Base-by-base conservation (phyloP, 2,329 filamentous ascomycete species). In the Mycosphaerella sp. region DNA sequence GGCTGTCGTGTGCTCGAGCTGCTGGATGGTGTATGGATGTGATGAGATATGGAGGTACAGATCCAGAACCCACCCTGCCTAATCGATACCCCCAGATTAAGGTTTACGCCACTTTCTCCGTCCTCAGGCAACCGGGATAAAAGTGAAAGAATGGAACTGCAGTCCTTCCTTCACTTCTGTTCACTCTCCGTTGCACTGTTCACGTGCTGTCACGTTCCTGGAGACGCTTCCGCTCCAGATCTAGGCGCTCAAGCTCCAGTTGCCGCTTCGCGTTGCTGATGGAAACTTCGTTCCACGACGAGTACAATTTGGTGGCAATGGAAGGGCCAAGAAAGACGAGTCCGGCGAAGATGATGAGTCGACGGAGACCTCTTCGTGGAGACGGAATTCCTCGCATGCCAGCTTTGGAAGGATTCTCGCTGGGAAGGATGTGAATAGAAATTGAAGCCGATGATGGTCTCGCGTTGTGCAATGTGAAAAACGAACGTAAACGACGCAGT, bases 261-360 rank as follows among this genome's bases (percentile, higher is more conserved):
- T 46, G 36, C 17, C 51, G 51, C 17, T 45, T 49, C n/a, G 46
- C 51, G 41, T 41, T 44, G 45, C 51, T 53, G 28, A 53, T 40
- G 2, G 47, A 44, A 28, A 53, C 18, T 4, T 53, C 45, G 17
- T 32, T 50, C 41, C 47, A 53, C 28, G 46, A 43, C 4, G 41
- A 37, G 42, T 53, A 53, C 21, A 50, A 35, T 16, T 50, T 53
- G 9, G 46, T 30, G 8, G 27, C 36, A 16, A 53, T 41, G 8
- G 46, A 42, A 18, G 51, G 51, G 6, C 45, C 51, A 14, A 53
- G 47, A 36, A 53, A 53, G 46, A 53, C 16, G 44, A 50, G 30
- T 10, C 42, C 18, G 13, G 34, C 42, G 21, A 48, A 44, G 36
- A 53, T 41, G 17, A 49, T 30, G 25, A 53, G 17, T 32, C 51